Percentiles rank a stretch among this genome's conserved stretches.
Conservation (phyloP, 805 yeast genomes). For the Teunomyces lycoperdinae region DNA sequence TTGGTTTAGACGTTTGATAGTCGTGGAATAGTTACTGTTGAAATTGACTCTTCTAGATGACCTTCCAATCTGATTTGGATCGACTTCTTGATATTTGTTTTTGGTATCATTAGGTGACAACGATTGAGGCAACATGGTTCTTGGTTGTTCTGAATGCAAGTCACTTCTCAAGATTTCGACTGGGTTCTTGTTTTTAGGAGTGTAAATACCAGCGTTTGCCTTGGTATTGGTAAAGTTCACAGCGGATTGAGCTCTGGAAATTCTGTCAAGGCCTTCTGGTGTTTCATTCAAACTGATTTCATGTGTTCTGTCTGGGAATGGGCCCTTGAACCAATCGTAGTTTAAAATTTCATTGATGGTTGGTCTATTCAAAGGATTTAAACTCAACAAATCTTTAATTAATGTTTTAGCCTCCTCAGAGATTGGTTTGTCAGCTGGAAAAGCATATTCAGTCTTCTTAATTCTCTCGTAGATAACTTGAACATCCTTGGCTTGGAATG, state of each 20-base stretch:
- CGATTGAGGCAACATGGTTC: conserved; percentile 76
- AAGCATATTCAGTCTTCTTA: conserved; percentile 72
- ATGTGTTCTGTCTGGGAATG: conserved; percentile 72
- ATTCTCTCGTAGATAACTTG: conserved; percentile 89
- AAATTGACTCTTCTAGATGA: conserved; percentile 38
- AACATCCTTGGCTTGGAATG: conserved; percentile 95
- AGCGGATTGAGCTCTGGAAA: conserved; percentile 60
- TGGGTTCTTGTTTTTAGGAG: conserved; percentile 54
- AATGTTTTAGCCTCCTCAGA: conserved; percentile 71
- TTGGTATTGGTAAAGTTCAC: conserved; percentile 66
- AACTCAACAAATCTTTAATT: conserved; percentile 67
- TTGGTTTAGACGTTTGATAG: conserved; percentile 38
- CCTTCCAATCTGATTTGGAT: conserved; percentile 31
- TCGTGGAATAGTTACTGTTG: conserved; percentile 35
- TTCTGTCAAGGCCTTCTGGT: conserved; percentile 54
- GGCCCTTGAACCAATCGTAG: conserved; percentile 84
- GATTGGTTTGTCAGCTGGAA: conserved; percentile 69
- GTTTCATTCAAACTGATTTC: conserved; percentile 58
- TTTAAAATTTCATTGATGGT: conserved; percentile 72
- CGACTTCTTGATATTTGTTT: conserved; percentile 77
- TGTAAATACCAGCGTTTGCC: conserved; percentile 59
- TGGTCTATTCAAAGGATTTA: conserved; percentile 82
- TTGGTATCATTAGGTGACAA: conserved; percentile 91
- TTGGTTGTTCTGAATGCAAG: conserved; percentile 64
- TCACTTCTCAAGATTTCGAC: conserved; percentile 69